Evolutionary conservation across 495 filamentous ascomycete genomes (phyloP), one percentile per base, ranked within the genome.

Genomic region (Jackrogersella multiformis): DNA sequence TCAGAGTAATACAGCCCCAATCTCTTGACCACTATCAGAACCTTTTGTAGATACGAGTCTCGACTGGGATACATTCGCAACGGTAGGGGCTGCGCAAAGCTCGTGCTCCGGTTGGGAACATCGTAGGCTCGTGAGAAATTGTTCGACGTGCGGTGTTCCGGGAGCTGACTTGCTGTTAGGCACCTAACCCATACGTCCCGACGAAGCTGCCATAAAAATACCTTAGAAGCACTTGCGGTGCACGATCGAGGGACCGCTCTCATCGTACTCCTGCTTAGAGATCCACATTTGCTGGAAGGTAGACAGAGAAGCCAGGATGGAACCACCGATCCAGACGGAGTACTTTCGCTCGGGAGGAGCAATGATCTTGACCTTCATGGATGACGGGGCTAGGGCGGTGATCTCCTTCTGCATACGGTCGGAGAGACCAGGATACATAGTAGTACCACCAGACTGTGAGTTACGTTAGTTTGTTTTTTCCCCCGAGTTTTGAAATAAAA

Each of bases 201-300:
- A 24, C 15, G 4, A 56, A 5, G 13, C n/a, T 7, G 23, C 3
- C 23, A n/a, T 30, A 9, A 39, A 45, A 69, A 71, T 79, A 88
- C 88, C 88, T 96, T 97, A 97, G 90, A 97, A 97, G 91, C 93
- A 99, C 92, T 99, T 99, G 92, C 95, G 94, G 90, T 99, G 95
- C 73, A 99, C 95, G 78, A 99, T 98, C 74, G 93, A 97, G 74
- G 95, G 95, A 81, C 95, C 95, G 80, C 89, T 93, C 91, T 99
- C 95, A 85, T 99, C 95, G 88, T 98, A 98, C 87, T 98, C 95
- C 86, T 99, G 95, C 92, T 99, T 99, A 69, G 95, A 99, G 90
- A 99, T 98, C 95, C 95, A 99, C 96, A 99, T 99, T 86, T 98
- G 95, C 85, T 99, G 95, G 93, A 98, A 98, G 84, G 95, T 98